A percentile compares a stretch with the other conserved stretches of the same genome.
phyloP scores from a whole-genome alignment of 805 yeast genomes.

The Candida adriatica region DNA sequence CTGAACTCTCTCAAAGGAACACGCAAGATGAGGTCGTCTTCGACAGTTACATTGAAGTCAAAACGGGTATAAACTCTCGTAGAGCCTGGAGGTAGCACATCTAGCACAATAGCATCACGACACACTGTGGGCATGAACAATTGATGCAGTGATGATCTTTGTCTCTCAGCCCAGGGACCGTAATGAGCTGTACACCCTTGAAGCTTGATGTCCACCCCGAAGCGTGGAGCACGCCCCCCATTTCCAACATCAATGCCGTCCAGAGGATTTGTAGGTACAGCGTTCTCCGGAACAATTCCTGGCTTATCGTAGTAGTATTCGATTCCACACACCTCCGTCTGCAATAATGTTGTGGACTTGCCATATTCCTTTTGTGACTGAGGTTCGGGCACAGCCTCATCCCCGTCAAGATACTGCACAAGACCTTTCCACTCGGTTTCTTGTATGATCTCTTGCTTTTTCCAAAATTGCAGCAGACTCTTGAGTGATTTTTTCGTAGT shows the following conservation, averaged over 20 bases:
- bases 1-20: conserved; percentile 82
- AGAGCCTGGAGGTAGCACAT: conserved; percentile 40
- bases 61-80: conserved; percentile 52
- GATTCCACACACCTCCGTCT: conserved; percentile 47
- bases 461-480: conserved; percentile 4
- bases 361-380: conserved; percentile 68
- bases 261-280: conserved; percentile 23
- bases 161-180: conserved; percentile 96
- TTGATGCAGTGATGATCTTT: conserved; percentile 56
- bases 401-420: conserved; percentile 51
- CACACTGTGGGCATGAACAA: conserved; percentile 64
- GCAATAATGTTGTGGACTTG: conserved; percentile 61
- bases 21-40: conserved; percentile 62
- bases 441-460: conserved; percentile 1
- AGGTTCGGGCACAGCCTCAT: conserved; percentile 26
- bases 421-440: conserved; percentile 64
- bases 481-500: not conserved
- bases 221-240: conserved; percentile 49
- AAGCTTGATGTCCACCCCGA: conserved; percentile 54
- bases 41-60: conserved; percentile 44
- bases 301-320: conserved; percentile 67
- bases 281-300: conserved; percentile 47
- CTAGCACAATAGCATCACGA: conserved; percentile 43
- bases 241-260: conserved; percentile 53
- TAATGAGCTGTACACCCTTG: conserved; percentile 64